Conservation (phyloP, 2,329 filamentous ascomycete species). For the Pseudopithomyces chartarum region DNA sequence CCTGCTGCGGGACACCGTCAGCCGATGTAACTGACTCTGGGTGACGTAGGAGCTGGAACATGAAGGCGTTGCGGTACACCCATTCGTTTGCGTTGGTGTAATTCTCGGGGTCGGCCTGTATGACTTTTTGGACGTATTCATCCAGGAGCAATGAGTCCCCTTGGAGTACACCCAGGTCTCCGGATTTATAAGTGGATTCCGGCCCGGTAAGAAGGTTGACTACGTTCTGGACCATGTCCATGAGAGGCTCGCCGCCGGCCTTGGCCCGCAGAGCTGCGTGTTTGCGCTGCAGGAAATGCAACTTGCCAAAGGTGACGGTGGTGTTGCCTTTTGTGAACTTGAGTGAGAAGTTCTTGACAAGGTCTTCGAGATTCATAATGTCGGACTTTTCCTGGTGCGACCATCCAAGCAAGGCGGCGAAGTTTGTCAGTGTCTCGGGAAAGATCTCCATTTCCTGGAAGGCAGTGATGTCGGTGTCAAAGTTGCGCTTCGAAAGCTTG, state of each 20-base stretch:
- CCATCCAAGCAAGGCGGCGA: slow-evolving; percentile 85
- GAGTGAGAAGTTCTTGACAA: slow-evolving; percentile 77
- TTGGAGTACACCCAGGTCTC: slow-evolving; percentile 26
- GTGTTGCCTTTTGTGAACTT: slow-evolving; percentile 93
- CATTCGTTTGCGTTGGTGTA: slow-evolving; percentile 63
- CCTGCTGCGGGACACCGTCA: slow-evolving; percentile 24
- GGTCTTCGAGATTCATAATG: slow-evolving; percentile 70
- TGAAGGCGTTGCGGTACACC: slow-evolving; percentile 60
- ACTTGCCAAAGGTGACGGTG: slow-evolving; percentile 78
- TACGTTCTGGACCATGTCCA: slow-evolving; percentile 44
- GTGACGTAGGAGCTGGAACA: slow-evolving; percentile 55
- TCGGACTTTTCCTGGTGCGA: slow-evolving; percentile 71
- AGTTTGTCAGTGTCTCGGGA: slow-evolving; percentile 73
- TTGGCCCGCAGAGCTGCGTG: slow-evolving; percentile 62
- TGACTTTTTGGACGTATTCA: slow-evolving; percentile 56
- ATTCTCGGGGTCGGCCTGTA: slow-evolving; percentile 61
- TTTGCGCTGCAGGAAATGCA: slow-evolving; percentile 76
- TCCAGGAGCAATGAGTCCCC: slow-evolving; percentile 37
- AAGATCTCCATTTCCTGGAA: slow-evolving; percentile 65
- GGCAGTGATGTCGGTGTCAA: slow-evolving; percentile 63
- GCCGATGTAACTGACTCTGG: slow-evolving; percentile 10
- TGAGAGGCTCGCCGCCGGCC: slow-evolving; percentile 48
- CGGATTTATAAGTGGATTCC: slow-evolving; percentile 31
- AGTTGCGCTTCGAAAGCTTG: slow-evolving; percentile 79
- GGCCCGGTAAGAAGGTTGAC: slow-evolving; percentile 34